Percentiles rank a stretch among this genome's conserved stretches.
phyloP scores from a whole-genome alignment of 2,329 filamentous ascomycete genomes.

The Daldinia eschscholtzii region DNA sequence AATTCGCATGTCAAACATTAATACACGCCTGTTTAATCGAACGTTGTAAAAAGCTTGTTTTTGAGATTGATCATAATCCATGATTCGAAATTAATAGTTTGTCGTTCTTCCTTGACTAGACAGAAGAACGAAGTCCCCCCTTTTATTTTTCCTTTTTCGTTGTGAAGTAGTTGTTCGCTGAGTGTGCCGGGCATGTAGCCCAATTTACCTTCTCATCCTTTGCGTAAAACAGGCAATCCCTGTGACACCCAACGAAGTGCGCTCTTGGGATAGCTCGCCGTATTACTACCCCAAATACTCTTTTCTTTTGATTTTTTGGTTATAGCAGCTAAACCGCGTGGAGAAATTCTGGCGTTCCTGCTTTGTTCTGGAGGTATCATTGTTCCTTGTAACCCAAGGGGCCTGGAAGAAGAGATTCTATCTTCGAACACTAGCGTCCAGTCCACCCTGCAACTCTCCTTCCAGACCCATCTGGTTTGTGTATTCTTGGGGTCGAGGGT shows the following conservation, averaged over 20 bases:
- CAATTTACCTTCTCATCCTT: conserved; percentile 22
- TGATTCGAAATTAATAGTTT: conserved; percentile 29
- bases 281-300: conserved; percentile 21
- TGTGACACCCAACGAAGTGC: conserved; percentile 14
- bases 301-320: conserved; percentile 21
- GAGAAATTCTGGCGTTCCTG: neutral
- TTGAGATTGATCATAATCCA: conserved; percentile 33
- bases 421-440: conserved; percentile 61
- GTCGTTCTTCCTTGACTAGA: conserved; percentile 21
- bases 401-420: conserved; percentile 34
- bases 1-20: neutral
- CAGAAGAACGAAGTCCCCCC: conserved; percentile 16
- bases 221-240: conserved; percentile 28
- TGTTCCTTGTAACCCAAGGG: neutral
- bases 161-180: conserved; percentile 21
- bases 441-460: conserved; percentile 70
- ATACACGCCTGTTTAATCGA: conserved; percentile 1
- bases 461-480: conserved; percentile 64
- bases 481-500: conserved; percentile 72
- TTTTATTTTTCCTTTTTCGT: conserved; percentile 8
- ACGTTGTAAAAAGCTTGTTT: conserved; percentile 12
- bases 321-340: conserved; percentile 26
- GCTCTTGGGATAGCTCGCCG: neutral
- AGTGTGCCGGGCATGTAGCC: conserved; percentile 23
- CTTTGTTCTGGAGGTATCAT: neutral